These are phyloP conservation scores for Epichloe festucae DNA, from an alignment of 2,329 filamentous ascomycete species.

Conservation along the genomic window DNA sequence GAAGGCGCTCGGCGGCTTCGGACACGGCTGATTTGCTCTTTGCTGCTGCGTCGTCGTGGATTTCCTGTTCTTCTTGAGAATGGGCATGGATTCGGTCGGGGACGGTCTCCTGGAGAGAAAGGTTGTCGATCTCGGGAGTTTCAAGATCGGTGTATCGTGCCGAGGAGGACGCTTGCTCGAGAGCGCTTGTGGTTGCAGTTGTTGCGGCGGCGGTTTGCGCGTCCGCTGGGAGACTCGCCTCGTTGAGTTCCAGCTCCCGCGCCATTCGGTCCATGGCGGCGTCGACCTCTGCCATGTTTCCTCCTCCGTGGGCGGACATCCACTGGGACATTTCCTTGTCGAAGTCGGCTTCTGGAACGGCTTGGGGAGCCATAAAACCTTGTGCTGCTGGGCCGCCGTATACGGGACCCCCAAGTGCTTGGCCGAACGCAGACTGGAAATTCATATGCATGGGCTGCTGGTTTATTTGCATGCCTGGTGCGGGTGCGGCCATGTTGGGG, in stretches of 20 bases:
- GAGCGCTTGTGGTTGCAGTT: background rate
- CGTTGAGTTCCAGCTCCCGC: slow-evolving; percentile 25
- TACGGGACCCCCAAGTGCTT: slow-evolving; percentile 15
- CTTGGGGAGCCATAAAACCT: slow-evolving; percentile 11
- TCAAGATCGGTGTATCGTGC: slow-evolving; percentile 17
- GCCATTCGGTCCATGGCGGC: slow-evolving; percentile 31
- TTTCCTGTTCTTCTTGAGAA: slow-evolving; percentile 7
- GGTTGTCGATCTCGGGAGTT: slow-evolving; percentile 20
- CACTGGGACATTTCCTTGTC: slow-evolving; percentile 28
- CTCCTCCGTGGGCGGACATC: slow-evolving; percentile 23
- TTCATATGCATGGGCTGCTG: slow-evolving; percentile 11
- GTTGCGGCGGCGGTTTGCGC: slow-evolving; percentile 1
- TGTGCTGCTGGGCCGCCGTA: slow-evolving; percentile 13
- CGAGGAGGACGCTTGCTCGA: background rate
- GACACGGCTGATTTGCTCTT: slow-evolving; percentile 25
- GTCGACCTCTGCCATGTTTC: slow-evolving; percentile 26
- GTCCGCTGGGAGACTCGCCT: slow-evolving; percentile 15
- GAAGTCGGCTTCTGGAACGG: slow-evolving; percentile 20
- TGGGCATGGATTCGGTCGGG: background rate
- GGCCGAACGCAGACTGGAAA: slow-evolving; percentile 19
- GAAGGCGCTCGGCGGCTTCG: slow-evolving; percentile 28
- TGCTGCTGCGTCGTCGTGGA: slow-evolving; percentile 5
- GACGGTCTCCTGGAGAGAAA: slow-evolving; percentile 14
- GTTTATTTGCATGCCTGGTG: slow-evolving; percentile 13
- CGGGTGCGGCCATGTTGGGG: slow-evolving; percentile 5